Conservation (phyloP, 768 basidiomycete genomes). For the Russula lepida region DNA sequence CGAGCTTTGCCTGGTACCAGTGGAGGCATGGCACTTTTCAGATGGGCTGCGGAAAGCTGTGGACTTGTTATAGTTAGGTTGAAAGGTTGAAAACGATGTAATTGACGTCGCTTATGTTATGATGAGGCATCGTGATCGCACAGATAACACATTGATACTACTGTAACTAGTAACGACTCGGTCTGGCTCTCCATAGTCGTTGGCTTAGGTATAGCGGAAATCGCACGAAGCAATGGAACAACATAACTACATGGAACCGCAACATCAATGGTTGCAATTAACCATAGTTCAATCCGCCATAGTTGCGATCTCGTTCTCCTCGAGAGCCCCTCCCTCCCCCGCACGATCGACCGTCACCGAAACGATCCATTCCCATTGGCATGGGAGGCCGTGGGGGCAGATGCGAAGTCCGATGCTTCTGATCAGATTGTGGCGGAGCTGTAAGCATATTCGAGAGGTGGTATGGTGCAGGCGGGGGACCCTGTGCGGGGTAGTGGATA, state of each 20-base stretch:
- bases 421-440: background rate
- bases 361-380: slow-evolving; percentile 16
- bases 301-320: slow-evolving; percentile 19
- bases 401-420: slow-evolving; percentile 16
- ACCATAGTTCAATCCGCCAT: slow-evolving; percentile 28
- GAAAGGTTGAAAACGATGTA: background rate
- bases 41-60: background rate
- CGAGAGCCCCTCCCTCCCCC: slow-evolving; percentile 15
- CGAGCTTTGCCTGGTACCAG: background rate
- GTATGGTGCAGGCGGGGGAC: slow-evolving; percentile 16
- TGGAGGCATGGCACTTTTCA: background rate
- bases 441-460: background rate
- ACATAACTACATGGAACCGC: background rate
- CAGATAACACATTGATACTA: too few relatives aligned
- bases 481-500: slow-evolving; percentile 18
- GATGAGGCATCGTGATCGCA: background rate
- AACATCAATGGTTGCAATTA: slow-evolving; percentile 13
- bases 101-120: background rate
- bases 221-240: background rate
- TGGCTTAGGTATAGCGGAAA: background rate
- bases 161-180: background rate
- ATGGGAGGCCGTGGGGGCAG: slow-evolving; percentile 20
- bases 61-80: background rate
- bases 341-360: slow-evolving; percentile 7
- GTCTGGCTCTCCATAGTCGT: background rate